phyloP scores from a whole-genome alignment of 2,329 filamentous ascomycete genomes.

The Pestalotiopsis sp. region DNA sequence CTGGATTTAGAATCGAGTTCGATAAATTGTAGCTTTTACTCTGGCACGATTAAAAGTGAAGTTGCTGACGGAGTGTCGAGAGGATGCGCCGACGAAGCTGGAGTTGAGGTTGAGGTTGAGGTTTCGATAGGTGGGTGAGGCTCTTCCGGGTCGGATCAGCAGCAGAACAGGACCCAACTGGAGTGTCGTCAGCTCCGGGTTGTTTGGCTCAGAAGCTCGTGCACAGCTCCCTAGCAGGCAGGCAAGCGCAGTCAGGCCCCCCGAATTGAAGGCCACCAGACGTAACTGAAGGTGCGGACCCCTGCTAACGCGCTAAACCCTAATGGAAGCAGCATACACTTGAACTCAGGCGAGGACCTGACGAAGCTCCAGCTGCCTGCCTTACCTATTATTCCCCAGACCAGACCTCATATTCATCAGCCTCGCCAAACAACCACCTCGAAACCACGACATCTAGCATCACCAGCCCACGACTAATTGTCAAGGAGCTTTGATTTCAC shows the following conservation, averaged over 20 bases:
- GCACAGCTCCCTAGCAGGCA: neutral
- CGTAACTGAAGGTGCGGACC: neutral
- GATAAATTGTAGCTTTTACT: neutral
- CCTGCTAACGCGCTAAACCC: constrained; percentile 24
- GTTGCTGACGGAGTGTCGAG: neutral
- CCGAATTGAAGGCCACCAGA: neutral
- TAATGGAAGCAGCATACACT: constrained; percentile 1
- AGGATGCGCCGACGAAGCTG: neutral
- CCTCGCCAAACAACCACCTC: constrained; percentile 7
- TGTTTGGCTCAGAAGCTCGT: constrained; percentile 5
- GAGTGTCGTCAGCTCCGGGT: constrained; percentile 8
- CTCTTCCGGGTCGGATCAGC: neutral
- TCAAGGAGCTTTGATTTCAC: neutral
- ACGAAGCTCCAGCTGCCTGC: constrained; percentile 18
- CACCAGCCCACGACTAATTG: neutral
- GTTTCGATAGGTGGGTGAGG: neutral
- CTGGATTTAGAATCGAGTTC: neutral
- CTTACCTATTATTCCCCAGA: neutral
- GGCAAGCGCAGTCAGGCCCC: neutral
- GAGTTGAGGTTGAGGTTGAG: neutral
- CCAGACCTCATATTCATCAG: constrained; percentile 11
- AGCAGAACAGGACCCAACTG: neutral
- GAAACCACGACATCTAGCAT: neutral
- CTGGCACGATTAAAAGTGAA: neutral
- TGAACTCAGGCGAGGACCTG: constrained; percentile 6